A percentile compares a stretch with the other conserved stretches of the same genome.
Evolutionary conservation across 805 yeast genomes (phyloP).

Genomic region (Lipomyces orientalis): DNA sequence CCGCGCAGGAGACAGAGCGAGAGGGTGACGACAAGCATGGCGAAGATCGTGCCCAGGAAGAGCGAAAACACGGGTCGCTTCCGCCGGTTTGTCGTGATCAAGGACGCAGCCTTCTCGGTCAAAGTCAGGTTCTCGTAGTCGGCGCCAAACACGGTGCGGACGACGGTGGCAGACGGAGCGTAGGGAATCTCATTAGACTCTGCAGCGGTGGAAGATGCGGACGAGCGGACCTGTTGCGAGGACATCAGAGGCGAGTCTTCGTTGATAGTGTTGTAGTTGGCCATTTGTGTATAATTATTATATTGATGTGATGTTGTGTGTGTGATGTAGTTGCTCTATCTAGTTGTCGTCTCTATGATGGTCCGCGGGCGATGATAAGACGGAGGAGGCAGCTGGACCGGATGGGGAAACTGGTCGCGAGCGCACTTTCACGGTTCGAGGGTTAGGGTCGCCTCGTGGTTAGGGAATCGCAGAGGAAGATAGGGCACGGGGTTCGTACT

Average conservation of each 20-base stretch:
- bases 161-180: constrained; percentile 20
- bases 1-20: constrained; percentile 34
- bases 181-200: constrained; percentile 22
- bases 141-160: constrained; percentile 33
- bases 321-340: too few species aligned
- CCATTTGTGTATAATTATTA: too few species aligned
- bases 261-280: constrained; percentile 31
- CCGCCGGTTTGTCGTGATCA: constrained; percentile 35
- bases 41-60: constrained; percentile 30
- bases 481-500: too few species aligned
- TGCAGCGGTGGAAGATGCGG: constrained; percentile 11
- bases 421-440: too few species aligned
- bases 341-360: too few species aligned
- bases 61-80: constrained; percentile 36
- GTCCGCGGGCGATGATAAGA: too few species aligned
- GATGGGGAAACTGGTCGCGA: not conserved
- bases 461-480: not conserved
- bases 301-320: not conserved
- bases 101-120: constrained; percentile 35
- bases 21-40: constrained; percentile 30
- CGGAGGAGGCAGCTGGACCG: not conserved
- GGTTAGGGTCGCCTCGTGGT: not conserved
- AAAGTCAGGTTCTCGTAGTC: constrained; percentile 27
- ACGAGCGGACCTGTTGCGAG: not conserved
- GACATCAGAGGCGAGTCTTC: constrained; percentile 28